Evolutionary conservation across 352 stramenopile species (phyloP).

Genomic region (Phytophthora gonapodyides): DNA sequence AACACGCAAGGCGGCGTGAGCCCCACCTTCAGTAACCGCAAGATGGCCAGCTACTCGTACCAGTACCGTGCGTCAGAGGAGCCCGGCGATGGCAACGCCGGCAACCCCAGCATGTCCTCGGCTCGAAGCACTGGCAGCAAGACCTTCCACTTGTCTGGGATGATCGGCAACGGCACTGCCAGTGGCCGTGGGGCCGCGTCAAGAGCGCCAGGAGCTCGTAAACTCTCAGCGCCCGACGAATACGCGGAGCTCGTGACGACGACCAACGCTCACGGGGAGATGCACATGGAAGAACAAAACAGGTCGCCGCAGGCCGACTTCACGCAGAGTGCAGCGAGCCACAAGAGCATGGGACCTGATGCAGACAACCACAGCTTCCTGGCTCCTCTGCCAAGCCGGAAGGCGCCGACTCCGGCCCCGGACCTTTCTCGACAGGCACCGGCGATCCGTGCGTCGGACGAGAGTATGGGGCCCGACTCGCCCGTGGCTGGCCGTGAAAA

Average conservation of each 20-base stretch:
- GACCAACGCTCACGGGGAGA: slow-evolving; percentile 30
- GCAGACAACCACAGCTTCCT: slow-evolving; percentile 33
- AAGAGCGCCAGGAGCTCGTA: slow-evolving; percentile 28
- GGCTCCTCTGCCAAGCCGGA: slow-evolving; percentile 14
- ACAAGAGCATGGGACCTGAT: slow-evolving; percentile 36
- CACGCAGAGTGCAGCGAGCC: slow-evolving; percentile 22
- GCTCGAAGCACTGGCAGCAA: slow-evolving; percentile 15
- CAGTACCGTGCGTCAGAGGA: slow-evolving; percentile 42
- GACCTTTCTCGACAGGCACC: not conserved
- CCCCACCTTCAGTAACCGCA: slow-evolving; percentile 35
- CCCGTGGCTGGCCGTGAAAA: slow-evolving; percentile 27
- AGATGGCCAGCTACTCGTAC: slow-evolving; percentile 41
- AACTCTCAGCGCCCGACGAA: slow-evolving; percentile 41
- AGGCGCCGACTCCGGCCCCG: not conserved
- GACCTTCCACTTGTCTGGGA: slow-evolving; percentile 35
- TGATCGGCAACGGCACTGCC: slow-evolving; percentile 28
- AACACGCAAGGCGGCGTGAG: slow-evolving; percentile 47
- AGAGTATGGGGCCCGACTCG: slow-evolving; percentile 39
- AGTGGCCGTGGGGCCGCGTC: slow-evolving; percentile 16
- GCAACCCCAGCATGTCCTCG: slow-evolving; percentile 8
- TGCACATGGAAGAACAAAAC: slow-evolving; percentile 20
- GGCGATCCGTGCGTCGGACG: slow-evolving; percentile 23
- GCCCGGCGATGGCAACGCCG: not conserved
- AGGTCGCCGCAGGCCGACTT: slow-evolving; percentile 19
- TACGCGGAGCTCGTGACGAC: slow-evolving; percentile 42